A percentile compares a stretch with the other conserved stretches of the same genome.
These are phyloP conservation scores for Boletus sp. DNA, from an alignment of 768 basidiomycete genomes.

Conservation along the genomic window DNA sequence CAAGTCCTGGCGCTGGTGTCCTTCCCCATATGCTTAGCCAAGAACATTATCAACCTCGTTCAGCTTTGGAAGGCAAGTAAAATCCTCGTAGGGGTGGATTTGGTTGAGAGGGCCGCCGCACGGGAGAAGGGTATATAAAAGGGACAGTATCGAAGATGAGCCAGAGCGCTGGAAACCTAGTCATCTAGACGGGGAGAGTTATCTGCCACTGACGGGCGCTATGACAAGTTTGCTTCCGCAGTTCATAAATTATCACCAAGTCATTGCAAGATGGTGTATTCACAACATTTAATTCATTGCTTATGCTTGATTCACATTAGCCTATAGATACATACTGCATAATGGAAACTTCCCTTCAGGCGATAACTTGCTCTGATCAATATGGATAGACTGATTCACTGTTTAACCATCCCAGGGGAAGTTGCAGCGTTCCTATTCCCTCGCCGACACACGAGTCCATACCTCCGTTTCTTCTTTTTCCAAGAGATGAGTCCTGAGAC, in stretches of 20 bases:
- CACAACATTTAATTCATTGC: constrained; percentile 1
- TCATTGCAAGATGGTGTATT: constrained; percentile 15
- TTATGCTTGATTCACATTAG: constrained; percentile 4
- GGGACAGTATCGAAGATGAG: neutral
- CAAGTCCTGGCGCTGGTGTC: constrained; percentile 62
- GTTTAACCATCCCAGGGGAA: neutral
- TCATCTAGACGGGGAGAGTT: constrained; percentile 11
- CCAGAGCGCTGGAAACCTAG: neutral
- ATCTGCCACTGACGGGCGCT: constrained; percentile 6
- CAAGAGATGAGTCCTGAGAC: neutral
- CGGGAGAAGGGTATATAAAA: constrained; percentile 34
- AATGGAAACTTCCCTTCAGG: constrained; percentile 5
- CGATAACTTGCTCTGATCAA: neutral
- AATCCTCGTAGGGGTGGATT: constrained; percentile 88
- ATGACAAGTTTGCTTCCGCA: constrained; percentile 6
- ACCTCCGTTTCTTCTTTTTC: neutral
- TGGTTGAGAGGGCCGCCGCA: constrained; percentile 76
- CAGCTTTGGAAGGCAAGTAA: constrained; percentile 98
- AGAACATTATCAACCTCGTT: constrained; percentile 93
- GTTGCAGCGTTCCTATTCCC: neutral
- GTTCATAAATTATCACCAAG: constrained; percentile 14
- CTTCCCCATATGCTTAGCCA: constrained; percentile 66
- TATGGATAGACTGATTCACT: no score
- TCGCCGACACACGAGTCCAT: constrained; percentile 5
- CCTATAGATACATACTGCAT: constrained; percentile 17